Conservation (phyloP, 2,329 filamentous ascomycete genomes). For the Phyllosticta citribraziliensis region DNA sequence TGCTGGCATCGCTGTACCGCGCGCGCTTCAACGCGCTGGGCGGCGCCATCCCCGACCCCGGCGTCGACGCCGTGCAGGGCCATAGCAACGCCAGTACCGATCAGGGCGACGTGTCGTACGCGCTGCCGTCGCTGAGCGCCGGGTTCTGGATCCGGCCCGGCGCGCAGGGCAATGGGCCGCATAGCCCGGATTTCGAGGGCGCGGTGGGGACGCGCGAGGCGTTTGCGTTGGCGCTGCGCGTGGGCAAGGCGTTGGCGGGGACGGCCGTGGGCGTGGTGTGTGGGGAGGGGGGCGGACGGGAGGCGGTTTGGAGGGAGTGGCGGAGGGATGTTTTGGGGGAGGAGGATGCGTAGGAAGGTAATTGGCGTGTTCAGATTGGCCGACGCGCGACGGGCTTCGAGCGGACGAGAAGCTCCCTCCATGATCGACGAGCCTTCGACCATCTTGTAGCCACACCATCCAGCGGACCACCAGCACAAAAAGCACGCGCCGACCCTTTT, state of each 20-base stretch:
- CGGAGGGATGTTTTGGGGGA: conserved; percentile 20
- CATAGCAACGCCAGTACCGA: conserved; percentile 47
- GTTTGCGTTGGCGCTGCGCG: conserved; percentile 24
- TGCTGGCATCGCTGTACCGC: conserved; percentile 27
- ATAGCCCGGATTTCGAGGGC: conserved; percentile 31
- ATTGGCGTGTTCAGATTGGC: no score
- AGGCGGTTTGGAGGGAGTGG: conserved; percentile 15
- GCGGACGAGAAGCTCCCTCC: no score
- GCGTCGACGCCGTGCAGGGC: conserved; percentile 33
- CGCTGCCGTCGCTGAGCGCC: conserved; percentile 45
- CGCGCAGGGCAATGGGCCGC: conserved; percentile 23
- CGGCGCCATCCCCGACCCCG: conserved; percentile 26
- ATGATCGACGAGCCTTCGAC: no score
- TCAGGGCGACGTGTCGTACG: conserved; percentile 50
- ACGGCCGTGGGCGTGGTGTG: conserved; percentile 29
- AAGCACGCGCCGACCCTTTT: no score
- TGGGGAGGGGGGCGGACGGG: conserved; percentile 8
- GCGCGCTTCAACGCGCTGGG: conserved; percentile 23
- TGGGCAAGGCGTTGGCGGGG: conserved; percentile 27
- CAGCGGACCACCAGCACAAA: no score
- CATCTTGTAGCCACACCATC: no score
- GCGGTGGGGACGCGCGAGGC: conserved; percentile 27
- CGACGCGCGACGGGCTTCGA: no score
- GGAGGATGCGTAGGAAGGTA: background rate
- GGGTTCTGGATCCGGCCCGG: conserved; percentile 39